Conservation (phyloP, 2,329 filamentous ascomycete genomes). For the Claviceps quebecensis region DNA sequence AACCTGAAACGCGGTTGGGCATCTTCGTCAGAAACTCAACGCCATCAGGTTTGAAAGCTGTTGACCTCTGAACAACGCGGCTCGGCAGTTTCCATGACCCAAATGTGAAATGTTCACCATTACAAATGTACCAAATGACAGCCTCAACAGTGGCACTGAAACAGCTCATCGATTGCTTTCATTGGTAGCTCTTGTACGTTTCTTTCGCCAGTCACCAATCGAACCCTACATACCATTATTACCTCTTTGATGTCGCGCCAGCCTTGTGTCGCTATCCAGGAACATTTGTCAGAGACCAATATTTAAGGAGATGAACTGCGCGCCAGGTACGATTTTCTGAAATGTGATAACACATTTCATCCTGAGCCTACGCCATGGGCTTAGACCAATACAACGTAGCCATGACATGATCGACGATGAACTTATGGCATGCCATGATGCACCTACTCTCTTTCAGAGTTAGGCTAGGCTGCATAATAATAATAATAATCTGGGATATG, state of each 20-base stretch:
- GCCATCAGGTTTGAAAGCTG: background rate
- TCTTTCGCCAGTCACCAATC: slow-evolving; percentile 11
- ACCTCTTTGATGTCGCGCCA: slow-evolving; percentile 16
- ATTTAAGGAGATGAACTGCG: too few species aligned
- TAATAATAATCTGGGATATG: background rate
- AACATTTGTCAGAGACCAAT: slow-evolving; percentile 1
- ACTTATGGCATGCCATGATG: background rate
- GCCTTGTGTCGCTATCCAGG: slow-evolving; percentile 2
- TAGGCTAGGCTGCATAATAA: background rate
- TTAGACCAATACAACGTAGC: too few species aligned
- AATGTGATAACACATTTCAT: background rate
- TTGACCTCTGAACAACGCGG: background rate
- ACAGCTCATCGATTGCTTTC: background rate
- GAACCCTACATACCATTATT: slow-evolving; percentile 14
- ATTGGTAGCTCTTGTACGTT: background rate
- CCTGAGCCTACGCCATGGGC: background rate
- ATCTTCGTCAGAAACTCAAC: background rate
- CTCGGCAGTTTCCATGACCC: background rate
- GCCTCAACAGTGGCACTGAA: background rate
- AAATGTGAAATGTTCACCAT: background rate
- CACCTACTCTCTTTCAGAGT: background rate
- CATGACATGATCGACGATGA: background rate
- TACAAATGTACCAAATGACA: background rate
- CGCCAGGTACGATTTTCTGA: background rate
- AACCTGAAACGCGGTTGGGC: background rate